Conservation (phyloP, 2,329 filamentous ascomycete species). For the Phoma herbarum region DNA sequence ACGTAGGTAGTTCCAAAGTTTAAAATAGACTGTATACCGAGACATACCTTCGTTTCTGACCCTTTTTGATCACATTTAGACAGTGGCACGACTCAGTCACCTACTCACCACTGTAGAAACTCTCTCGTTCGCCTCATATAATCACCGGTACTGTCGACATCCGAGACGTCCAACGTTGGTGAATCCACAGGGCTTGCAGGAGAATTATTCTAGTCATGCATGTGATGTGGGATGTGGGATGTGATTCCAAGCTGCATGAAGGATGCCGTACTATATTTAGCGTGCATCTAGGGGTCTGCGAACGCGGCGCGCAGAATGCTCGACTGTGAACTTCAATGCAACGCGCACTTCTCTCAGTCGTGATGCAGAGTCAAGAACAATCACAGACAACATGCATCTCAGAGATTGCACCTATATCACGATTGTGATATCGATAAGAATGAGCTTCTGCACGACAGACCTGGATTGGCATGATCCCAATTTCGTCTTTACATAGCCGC, state of each 20-base stretch:
- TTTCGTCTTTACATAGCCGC: slow-evolving; percentile 21
- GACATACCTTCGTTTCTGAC: neutral
- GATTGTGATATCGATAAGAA: slow-evolving; percentile 14
- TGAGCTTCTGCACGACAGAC: slow-evolving; percentile 13
- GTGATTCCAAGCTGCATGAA: slow-evolving; percentile 18
- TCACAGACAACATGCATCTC: neutral
- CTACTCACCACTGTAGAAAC: neutral
- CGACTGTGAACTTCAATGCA: neutral
- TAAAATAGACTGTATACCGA: neutral
- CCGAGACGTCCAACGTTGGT: slow-evolving; percentile 1
- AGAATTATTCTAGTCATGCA: slow-evolving; percentile 16
- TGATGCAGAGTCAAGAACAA: neutral
- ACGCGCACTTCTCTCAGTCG: neutral
- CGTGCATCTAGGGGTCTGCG: slow-evolving; percentile 10
- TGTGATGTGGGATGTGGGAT: slow-evolving; percentile 18
- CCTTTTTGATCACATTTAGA: too few species aligned
- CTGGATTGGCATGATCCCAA: slow-evolving; percentile 17
- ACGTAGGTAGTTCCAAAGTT: too few species aligned
- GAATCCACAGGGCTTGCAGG: slow-evolving; percentile 8
- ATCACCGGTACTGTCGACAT: neutral
- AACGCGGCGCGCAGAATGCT: neutral
- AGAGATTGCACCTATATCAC: slow-evolving; percentile 2
- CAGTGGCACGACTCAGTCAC: neutral
- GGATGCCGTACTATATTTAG: slow-evolving; percentile 22
- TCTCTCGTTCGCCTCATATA: neutral